These are phyloP conservation scores for Cyberlindnera veronae DNA, from an alignment of 805 yeast species.

Conservation along the genomic window DNA sequence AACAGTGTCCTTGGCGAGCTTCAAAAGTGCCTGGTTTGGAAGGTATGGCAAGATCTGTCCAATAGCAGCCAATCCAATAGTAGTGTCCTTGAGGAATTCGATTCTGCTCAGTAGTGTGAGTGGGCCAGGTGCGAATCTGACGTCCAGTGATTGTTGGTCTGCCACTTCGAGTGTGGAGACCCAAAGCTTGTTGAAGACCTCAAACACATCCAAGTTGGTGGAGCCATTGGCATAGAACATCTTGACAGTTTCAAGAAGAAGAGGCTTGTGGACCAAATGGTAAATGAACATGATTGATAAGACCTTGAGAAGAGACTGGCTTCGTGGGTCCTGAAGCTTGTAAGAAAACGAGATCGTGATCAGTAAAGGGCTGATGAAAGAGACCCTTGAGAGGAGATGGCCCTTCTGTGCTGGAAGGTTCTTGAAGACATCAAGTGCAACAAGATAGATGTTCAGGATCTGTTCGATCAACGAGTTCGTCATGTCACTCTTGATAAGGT, in stretches of 20 bases:
- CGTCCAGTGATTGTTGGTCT: constrained; percentile 1
- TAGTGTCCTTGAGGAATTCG: constrained; percentile 3
- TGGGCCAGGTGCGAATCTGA: constrained; percentile 21
- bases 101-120: constrained; percentile 21
- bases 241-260: constrained; percentile 14
- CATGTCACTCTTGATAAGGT: constrained; percentile 17
- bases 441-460: constrained; percentile 12
- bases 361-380: constrained; percentile 24
- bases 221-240: constrained; percentile 14
- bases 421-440: constrained; percentile 15
- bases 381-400: constrained; percentile 11
- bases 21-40: constrained; percentile 11
- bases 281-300: constrained; percentile 16
- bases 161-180: constrained; percentile 18
- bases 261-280: constrained; percentile 10
- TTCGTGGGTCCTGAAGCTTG: constrained; percentile 15
- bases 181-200: constrained; percentile 27
- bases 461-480: constrained; percentile 11
- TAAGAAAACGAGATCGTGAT: constrained; percentile 24
- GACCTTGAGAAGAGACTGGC: constrained; percentile 15
- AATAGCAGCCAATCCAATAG: constrained; percentile 9
- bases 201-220: constrained; percentile 23
- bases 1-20: constrained; percentile 12
- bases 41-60: constrained; percentile 19
- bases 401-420: constrained; percentile 2